Evolutionary conservation across 2,329 filamentous ascomycete species (phyloP), one percentile per base, ranked within the genome.

Genomic region (Cladosporium velox): DNA sequence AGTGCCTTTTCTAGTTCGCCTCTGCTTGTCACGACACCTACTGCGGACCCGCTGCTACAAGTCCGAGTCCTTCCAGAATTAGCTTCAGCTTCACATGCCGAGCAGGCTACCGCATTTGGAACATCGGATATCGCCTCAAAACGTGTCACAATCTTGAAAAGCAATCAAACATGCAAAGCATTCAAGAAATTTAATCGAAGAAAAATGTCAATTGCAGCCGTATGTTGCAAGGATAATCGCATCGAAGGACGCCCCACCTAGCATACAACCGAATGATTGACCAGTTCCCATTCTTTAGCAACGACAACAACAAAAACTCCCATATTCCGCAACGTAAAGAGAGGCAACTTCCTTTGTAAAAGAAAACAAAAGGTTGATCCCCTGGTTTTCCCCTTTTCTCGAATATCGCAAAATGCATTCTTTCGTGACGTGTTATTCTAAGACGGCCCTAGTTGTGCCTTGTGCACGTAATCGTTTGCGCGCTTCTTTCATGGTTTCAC

Each of bases 191-290:
- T 28, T 54, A 54, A 54, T 54, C 28, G 52, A 62, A 57, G 52
- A 41, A 47, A 64, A 64, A 55, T 47, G 61, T 62, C 32, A 64
- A 57, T 64, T 44, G 51, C 49, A 57, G 61, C 61, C 61, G 49
- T 64, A 64, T 64, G 32, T 57, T 38, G 61, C 61, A 64, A 64
- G 61, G 61, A 64, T 64, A 64, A 64, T 64, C 35, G 61, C 61
- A 64, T 64, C 61, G 61, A 64, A 47, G 61, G 61, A 64, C 61
- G 61, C 61, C 60, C 41, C n/a, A 21, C 52, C 34, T 57, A 64
- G 61, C 61, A 64, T 64, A 64, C 61, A 64, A 63, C 60, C 59
- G 60, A 55, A 55, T 24, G 12, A 62, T 51, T 52, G 34, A 34
- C 61, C 61, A 52, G 18, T 55, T 64, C 61, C 61, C 61, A 64